phyloP scores from a whole-genome alignment of 305 asterid genomes.

The Euphrasia arctica region DNA sequence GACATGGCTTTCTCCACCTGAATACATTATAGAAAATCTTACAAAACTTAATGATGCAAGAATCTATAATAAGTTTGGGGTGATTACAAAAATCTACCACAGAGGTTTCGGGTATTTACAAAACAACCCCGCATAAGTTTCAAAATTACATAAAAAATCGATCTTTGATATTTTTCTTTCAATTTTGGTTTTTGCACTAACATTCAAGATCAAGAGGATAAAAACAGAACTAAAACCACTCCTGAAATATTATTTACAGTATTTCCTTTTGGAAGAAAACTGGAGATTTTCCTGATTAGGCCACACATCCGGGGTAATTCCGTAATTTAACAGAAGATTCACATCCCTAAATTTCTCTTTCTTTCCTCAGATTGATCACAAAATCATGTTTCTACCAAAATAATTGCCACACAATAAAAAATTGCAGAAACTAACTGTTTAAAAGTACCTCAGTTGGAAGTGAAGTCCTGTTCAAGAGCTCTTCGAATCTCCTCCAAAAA shows the following conservation, averaged over 20 bases:
- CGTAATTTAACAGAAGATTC: neutral
- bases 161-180: neutral
- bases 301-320: neutral
- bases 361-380: neutral
- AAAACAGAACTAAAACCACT: no score
- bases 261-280: neutral
- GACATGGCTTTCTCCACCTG: constrained; percentile 75
- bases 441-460: constrained; percentile 56
- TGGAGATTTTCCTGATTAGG: neutral
- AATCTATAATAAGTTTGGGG: neutral
- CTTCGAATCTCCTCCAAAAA: constrained; percentile 51
- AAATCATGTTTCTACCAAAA: neutral
- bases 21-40: constrained; percentile 12
- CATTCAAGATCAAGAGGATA: neutral
- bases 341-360: neutral
- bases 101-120: neutral
- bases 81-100: neutral
- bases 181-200: neutral
- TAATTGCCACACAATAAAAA: no score
- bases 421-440: neutral
- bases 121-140: neutral
- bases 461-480: constrained; percentile 44
- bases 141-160: neutral
- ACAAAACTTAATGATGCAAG: constrained; percentile 17
- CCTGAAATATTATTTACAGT: neutral